phyloP scores from a whole-genome alignment of 164 flowering plant genomes.

The Umbellularia californica region DNA sequence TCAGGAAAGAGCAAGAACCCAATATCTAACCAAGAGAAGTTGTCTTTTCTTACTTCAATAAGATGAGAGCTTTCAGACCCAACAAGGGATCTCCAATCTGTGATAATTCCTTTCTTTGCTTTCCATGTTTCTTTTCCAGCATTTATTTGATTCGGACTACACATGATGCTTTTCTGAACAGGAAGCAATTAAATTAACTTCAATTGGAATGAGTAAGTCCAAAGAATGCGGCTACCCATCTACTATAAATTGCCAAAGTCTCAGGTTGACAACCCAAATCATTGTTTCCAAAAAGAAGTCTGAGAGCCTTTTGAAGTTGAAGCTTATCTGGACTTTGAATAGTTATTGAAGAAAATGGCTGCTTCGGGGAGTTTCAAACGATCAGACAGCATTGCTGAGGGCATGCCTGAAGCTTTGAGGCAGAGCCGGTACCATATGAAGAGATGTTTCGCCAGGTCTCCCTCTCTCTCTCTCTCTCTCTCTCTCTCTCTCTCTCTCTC shows the following conservation, averaged over 20 bases:
- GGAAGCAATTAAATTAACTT: background rate
- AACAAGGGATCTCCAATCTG: background rate
- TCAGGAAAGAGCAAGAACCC: too few relatives aligned
- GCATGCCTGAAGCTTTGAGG: conserved; percentile 76
- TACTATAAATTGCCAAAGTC: conserved; percentile 11
- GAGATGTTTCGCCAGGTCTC: conserved; percentile 65
- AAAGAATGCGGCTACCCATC: background rate
- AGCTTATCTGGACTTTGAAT: background rate
- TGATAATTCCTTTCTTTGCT: conserved; percentile 32
- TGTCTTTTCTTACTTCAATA: too few relatives aligned
- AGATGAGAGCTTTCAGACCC: too few relatives aligned
- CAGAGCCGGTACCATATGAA: conserved; percentile 74
- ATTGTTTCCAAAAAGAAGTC: background rate
- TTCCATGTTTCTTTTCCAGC: conserved; percentile 11
- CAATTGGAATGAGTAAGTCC: background rate
- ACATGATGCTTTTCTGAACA: background rate
- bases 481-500: background rate
- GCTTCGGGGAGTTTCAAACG: conserved; percentile 35
- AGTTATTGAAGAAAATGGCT: conserved; percentile 30
- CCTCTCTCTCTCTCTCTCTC: background rate
- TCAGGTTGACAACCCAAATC: background rate
- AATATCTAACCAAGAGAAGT: too few relatives aligned
- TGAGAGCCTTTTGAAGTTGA: background rate
- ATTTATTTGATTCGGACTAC: background rate
- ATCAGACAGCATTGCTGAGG: conserved; percentile 58